Evolutionary conservation across 2,329 filamentous ascomycete species (phyloP), one percentile per base, ranked within the genome.

Genomic region (Xylaria sp.): DNA sequence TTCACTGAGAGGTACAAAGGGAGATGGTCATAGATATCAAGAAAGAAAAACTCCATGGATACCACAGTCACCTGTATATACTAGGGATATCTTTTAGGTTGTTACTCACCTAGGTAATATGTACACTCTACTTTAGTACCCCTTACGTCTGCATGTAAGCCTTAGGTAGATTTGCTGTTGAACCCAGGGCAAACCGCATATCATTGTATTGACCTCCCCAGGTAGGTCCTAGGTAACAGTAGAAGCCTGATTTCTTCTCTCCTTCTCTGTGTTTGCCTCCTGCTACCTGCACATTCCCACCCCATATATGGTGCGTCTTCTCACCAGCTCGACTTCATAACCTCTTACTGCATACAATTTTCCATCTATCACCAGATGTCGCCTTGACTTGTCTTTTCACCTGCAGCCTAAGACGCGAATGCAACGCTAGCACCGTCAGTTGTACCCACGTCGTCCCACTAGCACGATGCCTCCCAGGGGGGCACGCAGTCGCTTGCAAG

Each of bases 391-490:
- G 15, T 11, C 25, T 33, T 11, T 13, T 13, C 20, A 17, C 38
- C 9, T 4, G 25, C 5, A 20, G 11, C 22, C 3, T 1, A 42
- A 20, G 1, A n/a, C 11, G 2, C 54, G 5, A 25, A 27, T n/a
- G 17, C 33, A 10, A 31, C 11, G n/a, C 20, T 33, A n/a, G 6
- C 10, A 2, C 7, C 9, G 29, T 20, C 11, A 39, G 13, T 31
- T 29, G 31, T 38, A 39, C n/a, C 25, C 4, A 44, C n/a, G 6
- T 38, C 42, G 13, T 22, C 15, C 5, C 20, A n/a, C n/a, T 27
- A 1, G 11, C 11, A 67, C 15, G 33, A 76, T 76, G 74, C 59
- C 72, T n/a, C 64, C 66, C 1, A 61, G 44, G 25, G 68, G 61
- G 20, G 60, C 47, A 44, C 67, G 57, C 5, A 45, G 33, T 22